Percentiles rank a stretch among this genome's conserved stretches.
Evolutionary conservation across 2,329 filamentous ascomycete species (phyloP).

Genomic region (Ilyonectria sp.): DNA sequence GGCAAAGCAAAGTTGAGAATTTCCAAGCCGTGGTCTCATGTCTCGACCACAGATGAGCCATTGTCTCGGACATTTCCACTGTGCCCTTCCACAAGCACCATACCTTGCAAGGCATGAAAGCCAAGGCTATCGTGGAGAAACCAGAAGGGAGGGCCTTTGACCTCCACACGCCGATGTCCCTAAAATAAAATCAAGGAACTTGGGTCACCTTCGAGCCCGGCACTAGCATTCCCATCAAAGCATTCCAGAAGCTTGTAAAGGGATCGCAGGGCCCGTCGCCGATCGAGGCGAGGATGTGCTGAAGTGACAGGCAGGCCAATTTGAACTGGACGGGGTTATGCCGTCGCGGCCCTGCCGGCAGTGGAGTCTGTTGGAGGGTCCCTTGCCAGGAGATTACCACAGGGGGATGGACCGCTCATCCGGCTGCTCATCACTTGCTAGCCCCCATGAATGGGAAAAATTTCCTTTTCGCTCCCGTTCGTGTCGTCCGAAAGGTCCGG

Average conservation of each 20-base stretch:
- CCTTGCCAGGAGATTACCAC: conserved; percentile 30
- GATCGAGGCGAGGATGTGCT: conserved; percentile 36
- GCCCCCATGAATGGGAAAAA: conserved; percentile 2
- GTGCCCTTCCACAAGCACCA: conserved; percentile 22
- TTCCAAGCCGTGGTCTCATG: conserved; percentile 26
- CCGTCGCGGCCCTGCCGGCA: conserved; percentile 20
- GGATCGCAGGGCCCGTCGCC: conserved; percentile 25
- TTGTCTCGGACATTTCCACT: conserved; percentile 40
- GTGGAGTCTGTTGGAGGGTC: conserved; percentile 11
- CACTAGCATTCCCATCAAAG: conserved; percentile 36
- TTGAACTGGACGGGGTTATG: conserved; percentile 7
- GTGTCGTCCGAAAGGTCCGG: neutral
- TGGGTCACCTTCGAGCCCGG: neutral
- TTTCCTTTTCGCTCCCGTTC: conserved; percentile 14
- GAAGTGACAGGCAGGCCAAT: conserved; percentile 23
- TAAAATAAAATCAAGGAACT: conserved; percentile 39
- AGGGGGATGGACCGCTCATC: conserved; percentile 22
- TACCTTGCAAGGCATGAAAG: conserved; percentile 22
- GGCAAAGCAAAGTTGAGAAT: conserved; percentile 14
- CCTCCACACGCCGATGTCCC: conserved; percentile 15
- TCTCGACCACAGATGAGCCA: conserved; percentile 12
- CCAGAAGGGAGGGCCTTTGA: conserved; percentile 1
- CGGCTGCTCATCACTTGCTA: neutral
- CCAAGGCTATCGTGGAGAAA: conserved; percentile 27
- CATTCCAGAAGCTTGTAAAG: conserved; percentile 46